These are phyloP conservation scores for Herpomyces periplanetae DNA, from an alignment of 2,329 filamentous ascomycete genomes.

Conservation along the genomic window DNA sequence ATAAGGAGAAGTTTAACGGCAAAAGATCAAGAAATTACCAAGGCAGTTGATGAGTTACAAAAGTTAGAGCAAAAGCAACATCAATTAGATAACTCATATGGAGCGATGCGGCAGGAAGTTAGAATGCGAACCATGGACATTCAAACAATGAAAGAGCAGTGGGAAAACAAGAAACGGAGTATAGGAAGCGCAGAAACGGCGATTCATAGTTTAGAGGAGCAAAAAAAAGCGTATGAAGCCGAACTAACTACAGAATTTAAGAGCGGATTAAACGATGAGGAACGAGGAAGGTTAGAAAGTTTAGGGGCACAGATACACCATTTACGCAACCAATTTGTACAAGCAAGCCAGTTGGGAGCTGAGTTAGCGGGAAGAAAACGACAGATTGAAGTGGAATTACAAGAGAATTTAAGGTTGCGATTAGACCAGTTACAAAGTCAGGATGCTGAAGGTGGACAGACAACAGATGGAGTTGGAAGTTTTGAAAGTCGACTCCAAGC, in stretches of 20 bases:
- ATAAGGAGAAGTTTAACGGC: conserved; percentile 29
- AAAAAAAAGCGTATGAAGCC: conserved; percentile 31
- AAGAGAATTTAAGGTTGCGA: conserved; percentile 53
- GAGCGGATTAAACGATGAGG: conserved; percentile 42
- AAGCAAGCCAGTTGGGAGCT: conserved; percentile 27
- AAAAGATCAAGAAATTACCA: conserved; percentile 60
- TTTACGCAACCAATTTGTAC: conserved; percentile 33
- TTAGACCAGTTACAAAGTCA: conserved; percentile 49
- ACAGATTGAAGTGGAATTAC: conserved; percentile 44
- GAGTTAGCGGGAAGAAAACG: conserved; percentile 45
- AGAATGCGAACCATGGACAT: conserved; percentile 31
- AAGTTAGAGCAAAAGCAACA: conserved; percentile 39
- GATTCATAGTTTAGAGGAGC: conserved; percentile 33
- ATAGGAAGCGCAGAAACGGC: conserved; percentile 28
- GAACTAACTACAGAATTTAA: conserved; percentile 65
- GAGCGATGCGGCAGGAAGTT: conserved; percentile 35
- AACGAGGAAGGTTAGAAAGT: conserved; percentile 37
- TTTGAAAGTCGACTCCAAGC: conserved; percentile 29
- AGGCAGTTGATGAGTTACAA: conserved; percentile 40
- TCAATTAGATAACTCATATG: conserved; percentile 43
- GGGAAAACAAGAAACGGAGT: conserved; percentile 25
- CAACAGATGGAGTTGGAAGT: conserved; percentile 8
- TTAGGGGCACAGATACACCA: conserved; percentile 28
- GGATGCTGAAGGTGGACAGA: conserved; percentile 23
- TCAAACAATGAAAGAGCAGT: conserved; percentile 26